phyloP scores from a whole-genome alignment of 1,284 basidiomycete species.

The Puccinia sorghi region DNA sequence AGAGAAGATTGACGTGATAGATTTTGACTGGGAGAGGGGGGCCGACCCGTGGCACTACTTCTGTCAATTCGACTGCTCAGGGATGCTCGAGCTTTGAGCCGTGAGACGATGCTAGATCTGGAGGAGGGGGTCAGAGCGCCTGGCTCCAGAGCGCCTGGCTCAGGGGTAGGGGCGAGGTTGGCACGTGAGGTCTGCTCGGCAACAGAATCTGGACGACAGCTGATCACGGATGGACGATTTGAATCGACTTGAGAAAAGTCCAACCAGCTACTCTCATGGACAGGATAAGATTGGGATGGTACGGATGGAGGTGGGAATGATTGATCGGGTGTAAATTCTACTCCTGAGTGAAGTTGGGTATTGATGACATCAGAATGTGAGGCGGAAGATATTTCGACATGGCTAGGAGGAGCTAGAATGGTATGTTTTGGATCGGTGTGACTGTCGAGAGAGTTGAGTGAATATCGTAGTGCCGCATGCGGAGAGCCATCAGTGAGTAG shows the following conservation, averaged over 20 bases:
- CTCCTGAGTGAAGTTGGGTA: neutral
- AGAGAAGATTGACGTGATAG: conserved; percentile 21
- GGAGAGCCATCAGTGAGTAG: neutral
- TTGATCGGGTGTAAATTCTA: neutral
- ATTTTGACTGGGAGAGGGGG: conserved; percentile 12
- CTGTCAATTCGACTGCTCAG: conserved; percentile 30
- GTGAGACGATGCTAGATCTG: conserved; percentile 33
- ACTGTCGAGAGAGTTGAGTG: conserved; percentile 1
- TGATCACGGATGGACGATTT: neutral
- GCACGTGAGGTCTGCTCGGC: neutral
- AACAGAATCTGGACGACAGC: neutral
- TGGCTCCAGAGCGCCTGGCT: neutral
- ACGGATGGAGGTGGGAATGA: neutral
- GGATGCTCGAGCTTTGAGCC: conserved; percentile 10
- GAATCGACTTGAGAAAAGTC: neutral
- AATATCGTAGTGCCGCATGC: neutral
- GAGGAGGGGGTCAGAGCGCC: neutral
- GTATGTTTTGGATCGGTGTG: conserved; percentile 12
- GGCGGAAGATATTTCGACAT: neutral
- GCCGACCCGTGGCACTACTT: conserved; percentile 1
- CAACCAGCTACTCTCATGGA: conserved; percentile 1
- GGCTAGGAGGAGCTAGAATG: neutral
- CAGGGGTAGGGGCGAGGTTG: conserved; percentile 5
- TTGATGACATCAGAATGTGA: neutral
- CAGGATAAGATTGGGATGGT: neutral